Percentiles rank a stretch among this genome's conserved stretches.
Evolutionary conservation across 495 filamentous ascomycete species (phyloP).

Genomic region (Aspergillus hancockii): DNA sequence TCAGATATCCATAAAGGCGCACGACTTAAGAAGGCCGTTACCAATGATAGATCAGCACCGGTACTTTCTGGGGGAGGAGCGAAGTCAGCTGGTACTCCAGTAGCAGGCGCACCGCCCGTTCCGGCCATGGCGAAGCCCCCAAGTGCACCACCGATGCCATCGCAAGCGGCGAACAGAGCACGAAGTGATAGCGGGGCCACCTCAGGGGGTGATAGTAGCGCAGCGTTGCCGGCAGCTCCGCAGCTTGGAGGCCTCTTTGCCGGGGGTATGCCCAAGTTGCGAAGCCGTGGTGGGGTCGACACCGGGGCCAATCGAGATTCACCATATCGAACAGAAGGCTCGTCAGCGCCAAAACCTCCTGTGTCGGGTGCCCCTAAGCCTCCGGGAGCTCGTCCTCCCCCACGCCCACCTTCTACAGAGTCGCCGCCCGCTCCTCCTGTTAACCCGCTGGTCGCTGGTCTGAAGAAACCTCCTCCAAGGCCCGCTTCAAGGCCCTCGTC

Average conservation of each 20-base stretch:
- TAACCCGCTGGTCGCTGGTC: conserved; percentile 59
- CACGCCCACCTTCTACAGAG: conserved; percentile 56
- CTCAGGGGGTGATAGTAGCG: conserved; percentile 40
- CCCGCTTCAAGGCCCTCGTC: conserved; percentile 55
- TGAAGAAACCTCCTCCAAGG: conserved; percentile 58
- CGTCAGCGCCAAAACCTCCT: conserved; percentile 60
- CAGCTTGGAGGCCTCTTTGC: conserved; percentile 90
- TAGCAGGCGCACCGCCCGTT: conserved; percentile 78
- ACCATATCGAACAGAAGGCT: conserved; percentile 76
- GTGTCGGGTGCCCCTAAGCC: conserved; percentile 61
- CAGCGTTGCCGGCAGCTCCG: conserved; percentile 60
- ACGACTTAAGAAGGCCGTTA: conserved; percentile 80
- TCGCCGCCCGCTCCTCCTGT: conserved; percentile 51
- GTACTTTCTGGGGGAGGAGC: conserved; percentile 57
- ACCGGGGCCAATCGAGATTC: conserved; percentile 81
- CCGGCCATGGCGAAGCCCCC: conserved; percentile 66
- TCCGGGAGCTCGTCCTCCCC: conserved; percentile 54
- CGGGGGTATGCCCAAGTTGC: conserved; percentile 92
- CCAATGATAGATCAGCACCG: conserved; percentile 93
- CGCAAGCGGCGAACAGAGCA: conserved; percentile 56
- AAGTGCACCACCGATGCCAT: conserved; percentile 71
- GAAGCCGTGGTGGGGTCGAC: conserved; percentile 84
- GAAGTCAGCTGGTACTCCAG: conserved; percentile 55
- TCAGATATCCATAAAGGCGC: conserved; percentile 84
- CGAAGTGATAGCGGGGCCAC: conserved; percentile 82